Conservation (phyloP, 441 rosid genomes). For the Euphorbia corollata region DNA sequence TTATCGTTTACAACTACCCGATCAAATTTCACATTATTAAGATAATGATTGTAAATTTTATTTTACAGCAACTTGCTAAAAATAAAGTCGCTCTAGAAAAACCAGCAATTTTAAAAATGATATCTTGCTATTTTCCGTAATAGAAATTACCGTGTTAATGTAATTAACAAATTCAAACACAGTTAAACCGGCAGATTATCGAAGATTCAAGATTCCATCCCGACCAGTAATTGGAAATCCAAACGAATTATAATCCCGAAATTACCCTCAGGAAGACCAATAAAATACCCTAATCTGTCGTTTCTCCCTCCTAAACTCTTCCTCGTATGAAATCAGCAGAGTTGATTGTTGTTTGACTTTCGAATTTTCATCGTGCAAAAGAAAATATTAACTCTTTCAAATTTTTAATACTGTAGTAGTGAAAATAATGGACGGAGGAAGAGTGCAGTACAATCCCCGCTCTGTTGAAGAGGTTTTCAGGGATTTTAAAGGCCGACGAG, state of each 20-base stretch:
- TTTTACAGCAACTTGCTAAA: no score
- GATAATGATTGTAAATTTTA: no score
- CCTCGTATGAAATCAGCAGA: neutral
- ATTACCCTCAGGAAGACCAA: neutral
- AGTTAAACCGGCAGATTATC: constrained; percentile 24
- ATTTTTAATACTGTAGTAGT: neutral
- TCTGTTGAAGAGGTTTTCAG: constrained; percentile 64
- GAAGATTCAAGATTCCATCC: constrained; percentile 41
- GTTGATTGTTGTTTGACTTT: neutral
- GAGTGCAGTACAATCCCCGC: constrained; percentile 48
- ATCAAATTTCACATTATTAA: no score
- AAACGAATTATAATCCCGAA: neutral
- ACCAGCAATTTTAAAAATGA: no score
- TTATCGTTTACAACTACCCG: no score
- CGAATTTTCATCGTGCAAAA: neutral
- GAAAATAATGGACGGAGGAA: constrained; percentile 27
- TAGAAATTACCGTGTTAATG: no score
- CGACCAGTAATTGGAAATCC: constrained; percentile 1
- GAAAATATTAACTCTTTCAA: neutral
- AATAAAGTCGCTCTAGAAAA: no score
- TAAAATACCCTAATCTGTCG: constrained; percentile 11
- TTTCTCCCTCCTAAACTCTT: neutral
- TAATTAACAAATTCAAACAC: constrained; percentile 17
- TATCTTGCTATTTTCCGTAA: no score
- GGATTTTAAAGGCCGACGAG: constrained; percentile 63